Conservation (phyloP, 2,329 filamentous ascomycete genomes). For the Fusarium anthophilum region DNA sequence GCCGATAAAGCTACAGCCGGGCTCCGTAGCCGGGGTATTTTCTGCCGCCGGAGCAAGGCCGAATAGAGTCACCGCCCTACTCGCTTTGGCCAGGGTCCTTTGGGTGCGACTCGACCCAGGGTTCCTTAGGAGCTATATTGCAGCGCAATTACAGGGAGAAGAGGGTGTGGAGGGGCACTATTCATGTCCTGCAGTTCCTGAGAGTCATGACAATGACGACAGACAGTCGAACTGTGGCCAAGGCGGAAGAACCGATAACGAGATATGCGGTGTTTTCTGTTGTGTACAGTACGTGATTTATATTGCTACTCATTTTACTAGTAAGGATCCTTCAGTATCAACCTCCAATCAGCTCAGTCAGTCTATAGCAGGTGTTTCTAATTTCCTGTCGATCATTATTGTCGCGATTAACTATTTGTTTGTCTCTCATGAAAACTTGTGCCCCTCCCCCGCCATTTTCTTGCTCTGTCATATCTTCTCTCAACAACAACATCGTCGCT, state of each 20-base stretch:
- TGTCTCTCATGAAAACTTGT: constrained; percentile 35
- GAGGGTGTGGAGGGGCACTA: constrained; percentile 32
- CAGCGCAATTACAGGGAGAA: constrained; percentile 16
- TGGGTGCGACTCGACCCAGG: background rate
- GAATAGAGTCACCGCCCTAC: constrained; percentile 35
- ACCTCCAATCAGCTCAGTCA: constrained; percentile 37
- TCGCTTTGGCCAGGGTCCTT: background rate
- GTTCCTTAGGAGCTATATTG: background rate
- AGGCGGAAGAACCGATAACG: constrained; percentile 19
- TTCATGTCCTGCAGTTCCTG: background rate
- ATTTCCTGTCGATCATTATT: constrained; percentile 27
- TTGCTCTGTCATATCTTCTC: constrained; percentile 30
- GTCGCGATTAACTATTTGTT: constrained; percentile 12
- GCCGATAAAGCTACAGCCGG: constrained; percentile 36
- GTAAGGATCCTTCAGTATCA: constrained; percentile 10
- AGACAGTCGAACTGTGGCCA: constrained; percentile 25
- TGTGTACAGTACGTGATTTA: constrained; percentile 14
- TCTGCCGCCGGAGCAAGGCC: constrained; percentile 34
- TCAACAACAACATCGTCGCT: constrained; percentile 9
- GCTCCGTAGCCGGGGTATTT: constrained; percentile 37
- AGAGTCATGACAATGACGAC: constrained; percentile 35
- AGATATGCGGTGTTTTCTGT: constrained; percentile 34
- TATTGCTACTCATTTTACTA: constrained; percentile 21
- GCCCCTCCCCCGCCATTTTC: constrained; percentile 42
- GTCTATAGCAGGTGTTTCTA: constrained; percentile 21